Base-by-base conservation (phyloP, 331 rosid genomes). In the Saraca asoca region DNA sequence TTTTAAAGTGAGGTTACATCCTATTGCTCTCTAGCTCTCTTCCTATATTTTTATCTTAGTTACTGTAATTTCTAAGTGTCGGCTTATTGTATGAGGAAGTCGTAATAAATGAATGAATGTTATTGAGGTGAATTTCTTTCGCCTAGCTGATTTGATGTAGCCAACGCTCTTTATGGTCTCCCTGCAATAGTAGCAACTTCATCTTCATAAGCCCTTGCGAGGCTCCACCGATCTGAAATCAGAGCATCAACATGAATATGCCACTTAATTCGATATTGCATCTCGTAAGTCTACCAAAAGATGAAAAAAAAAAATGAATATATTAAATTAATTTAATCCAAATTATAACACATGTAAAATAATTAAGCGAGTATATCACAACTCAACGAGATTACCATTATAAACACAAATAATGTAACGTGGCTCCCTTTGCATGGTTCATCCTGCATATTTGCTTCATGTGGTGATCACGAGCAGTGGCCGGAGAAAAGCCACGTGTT, bases 401-500 rank as follows among this genome's bases (percentile, higher is more conserved):
- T 39, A 13, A 50, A 51, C 62, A 62, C 9, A 24, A 64, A 5
- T 18, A 24, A 42, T 33, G 72, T 52, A 45, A 58, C 59, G 74
- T 71, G 80, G 66, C 70, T 38, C 10, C 8, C 46, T 70, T 67
- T 46, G 53, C 59, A 51, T 72, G 79, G 74, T 66, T 33, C 38
- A 56, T 9, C 15, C 19, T 48, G 82, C 78, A 51, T 9, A 66
- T 35, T 34, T 52, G 59, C 51, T 42, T 75, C 60, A 61, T 51
- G 64, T 31, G 43, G 78, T 39, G 62, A 46, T 49, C 62, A 48
- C 54, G 48, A 46, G 50, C 5, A 33, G 74, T 56, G 84, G 83
- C 52, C 20, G 41, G 5, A 13, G 73, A 35, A 39, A 63, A 6
- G 69, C 70, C 88, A 82, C 43, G 61, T 77, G 88, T 43, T 20